phyloP scores from a whole-genome alignment of 1,284 basidiomycete species.

The Naganishia albida region DNA sequence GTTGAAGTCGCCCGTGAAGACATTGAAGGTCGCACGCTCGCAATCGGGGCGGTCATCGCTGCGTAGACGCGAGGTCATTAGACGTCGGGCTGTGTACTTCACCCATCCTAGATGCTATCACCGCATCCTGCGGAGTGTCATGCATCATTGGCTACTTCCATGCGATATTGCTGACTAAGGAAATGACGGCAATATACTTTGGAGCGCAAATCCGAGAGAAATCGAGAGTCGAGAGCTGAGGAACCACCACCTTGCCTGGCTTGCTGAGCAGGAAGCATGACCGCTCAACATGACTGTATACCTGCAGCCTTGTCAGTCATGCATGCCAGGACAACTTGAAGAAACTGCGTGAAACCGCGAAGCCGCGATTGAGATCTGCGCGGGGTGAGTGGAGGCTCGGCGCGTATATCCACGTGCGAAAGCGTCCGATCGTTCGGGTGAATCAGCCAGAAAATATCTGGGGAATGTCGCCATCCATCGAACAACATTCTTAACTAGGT shows the following conservation, averaged over 20 bases:
- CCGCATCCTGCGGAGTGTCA: not conserved
- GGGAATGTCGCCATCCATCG: constrained; percentile 7
- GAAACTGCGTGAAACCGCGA: not conserved
- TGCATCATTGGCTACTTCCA: not conserved
- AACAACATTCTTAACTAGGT: not conserved
- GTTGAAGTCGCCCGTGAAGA: too few species aligned
- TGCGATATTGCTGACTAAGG: not conserved
- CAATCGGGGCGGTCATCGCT: too few species aligned
- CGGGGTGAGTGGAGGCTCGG: constrained; percentile 1
- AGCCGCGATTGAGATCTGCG: not conserved
- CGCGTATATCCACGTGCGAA: constrained; percentile 2
- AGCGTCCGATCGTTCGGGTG: not conserved
- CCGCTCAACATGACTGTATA: too few species aligned
- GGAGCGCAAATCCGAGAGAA: too few species aligned
- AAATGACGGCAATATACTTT: not conserved
- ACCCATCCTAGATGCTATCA: too few species aligned
- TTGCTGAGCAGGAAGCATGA: too few species aligned
- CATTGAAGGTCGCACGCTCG: too few species aligned
- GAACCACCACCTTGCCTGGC: too few species aligned
- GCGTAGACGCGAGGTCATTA: too few species aligned
- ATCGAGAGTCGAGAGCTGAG: not conserved
- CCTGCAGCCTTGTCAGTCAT: too few species aligned
- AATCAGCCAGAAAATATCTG: constrained; percentile 4
- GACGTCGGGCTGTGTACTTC: too few species aligned
- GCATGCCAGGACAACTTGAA: not conserved